Percentiles rank a stretch among this genome's conserved stretches.
phyloP scores from a whole-genome alignment of 768 basidiomycete genomes.

The Gloeophyllum trabeum region DNA sequence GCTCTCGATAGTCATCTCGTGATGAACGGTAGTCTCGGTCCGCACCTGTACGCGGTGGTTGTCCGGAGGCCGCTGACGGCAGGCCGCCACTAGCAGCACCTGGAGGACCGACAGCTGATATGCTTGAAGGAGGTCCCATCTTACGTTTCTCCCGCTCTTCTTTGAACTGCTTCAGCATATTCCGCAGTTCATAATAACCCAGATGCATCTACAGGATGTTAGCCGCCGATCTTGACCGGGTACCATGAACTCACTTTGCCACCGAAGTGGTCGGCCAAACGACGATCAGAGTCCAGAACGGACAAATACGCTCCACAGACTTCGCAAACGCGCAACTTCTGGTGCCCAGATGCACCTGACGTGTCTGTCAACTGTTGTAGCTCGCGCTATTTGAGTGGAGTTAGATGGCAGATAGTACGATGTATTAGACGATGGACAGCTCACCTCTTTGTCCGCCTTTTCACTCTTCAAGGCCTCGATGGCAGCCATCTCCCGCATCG shows the following conservation, averaged over 20 bases:
- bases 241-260: conserved; percentile 68
- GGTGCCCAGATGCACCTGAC: conserved; percentile 98
- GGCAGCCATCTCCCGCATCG: conserved; percentile 94
- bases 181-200: conserved; percentile 95
- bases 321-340: conserved; percentile 99
- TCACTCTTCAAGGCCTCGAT: conserved; percentile 96
- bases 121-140: conserved; percentile 44
- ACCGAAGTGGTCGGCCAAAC: conserved; percentile 98
- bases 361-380: conserved; percentile 95
- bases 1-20: conserved; percentile 56
- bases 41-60: conserved; percentile 28
- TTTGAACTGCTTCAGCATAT: conserved; percentile 83
- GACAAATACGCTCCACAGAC: conserved; percentile 99
- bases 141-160: conserved; percentile 82
- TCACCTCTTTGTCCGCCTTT: conserved; percentile 95
- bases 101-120: conserved; percentile 19
- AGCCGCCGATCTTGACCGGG: not conserved
- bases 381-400: conserved; percentile 49
- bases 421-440: not conserved
- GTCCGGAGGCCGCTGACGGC: conserved; percentile 23
- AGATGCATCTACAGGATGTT: conserved; percentile 77
- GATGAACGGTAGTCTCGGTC: conserved; percentile 48
- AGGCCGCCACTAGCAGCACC: conserved; percentile 15
- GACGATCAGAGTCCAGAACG: conserved; percentile 95
- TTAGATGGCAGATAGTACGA: not conserved